phyloP scores from a whole-genome alignment of 768 basidiomycete species.

The Albatrellus ellisii region DNA sequence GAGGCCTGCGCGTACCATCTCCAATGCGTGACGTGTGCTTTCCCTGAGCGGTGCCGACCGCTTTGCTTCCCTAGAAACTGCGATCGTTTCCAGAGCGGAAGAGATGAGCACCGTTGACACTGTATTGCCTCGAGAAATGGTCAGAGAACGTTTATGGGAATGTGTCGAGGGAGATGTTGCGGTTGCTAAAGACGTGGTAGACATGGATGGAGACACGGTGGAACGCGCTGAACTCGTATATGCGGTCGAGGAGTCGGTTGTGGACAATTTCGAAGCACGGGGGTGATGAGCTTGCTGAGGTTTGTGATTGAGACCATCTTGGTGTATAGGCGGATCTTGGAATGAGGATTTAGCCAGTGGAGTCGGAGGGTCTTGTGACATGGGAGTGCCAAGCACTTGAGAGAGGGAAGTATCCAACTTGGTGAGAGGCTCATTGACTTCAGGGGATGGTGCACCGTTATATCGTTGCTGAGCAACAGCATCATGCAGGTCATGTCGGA shows the following conservation, averaged over 20 bases:
- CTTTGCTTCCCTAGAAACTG: conserved; percentile 79
- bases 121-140: conserved; percentile 42
- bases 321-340: not conserved
- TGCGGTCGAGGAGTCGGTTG: not conserved
- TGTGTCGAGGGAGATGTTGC: conserved; percentile 11
- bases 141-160: conserved; percentile 24
- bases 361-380: not conserved
- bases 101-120: conserved; percentile 74
- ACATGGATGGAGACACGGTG: conserved; percentile 9
- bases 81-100: conserved; percentile 77
- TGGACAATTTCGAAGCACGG: not conserved
- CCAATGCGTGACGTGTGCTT: conserved; percentile 68
- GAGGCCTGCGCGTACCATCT: conserved; percentile 64
- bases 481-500: not conserved
- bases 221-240: conserved; percentile 5
- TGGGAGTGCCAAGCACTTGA: not conserved
- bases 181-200: conserved; percentile 9
- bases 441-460: not conserved
- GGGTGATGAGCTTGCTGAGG: not conserved
- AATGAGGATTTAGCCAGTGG: conserved; percentile 5
- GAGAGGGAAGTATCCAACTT: not conserved
- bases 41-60: conserved; percentile 73
- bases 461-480: not conserved
- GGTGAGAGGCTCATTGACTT: not conserved
- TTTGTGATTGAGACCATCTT: conserved; percentile 4